Evolutionary conservation across 352 stramenopile genomes (phyloP), one percentile per base, ranked within the genome.

Genomic region (Blastocystis sp.): DNA sequence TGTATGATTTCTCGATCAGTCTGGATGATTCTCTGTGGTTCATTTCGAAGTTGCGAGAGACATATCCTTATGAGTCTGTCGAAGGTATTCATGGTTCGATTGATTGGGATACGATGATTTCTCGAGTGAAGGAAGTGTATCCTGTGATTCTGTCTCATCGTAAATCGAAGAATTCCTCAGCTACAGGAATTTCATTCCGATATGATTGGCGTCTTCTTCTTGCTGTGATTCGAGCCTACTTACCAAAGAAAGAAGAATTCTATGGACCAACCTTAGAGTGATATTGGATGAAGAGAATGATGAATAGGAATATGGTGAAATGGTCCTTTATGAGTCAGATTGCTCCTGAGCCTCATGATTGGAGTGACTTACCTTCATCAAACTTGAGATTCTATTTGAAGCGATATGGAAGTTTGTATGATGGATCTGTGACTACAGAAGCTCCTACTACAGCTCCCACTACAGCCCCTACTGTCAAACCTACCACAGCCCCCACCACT

Each of bases 301-400:
- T 66, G 24, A 27, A 53, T 53, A 81, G 70, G 58, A 70, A 66
- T 54, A 84, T 84, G 54, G 73, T 84, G 58, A 53, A 30, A 40
- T 84, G 42, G 35, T 84, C 73, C 7, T 84, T 84, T 30, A 84
- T 70, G 54, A 84, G 54, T 60, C 7, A 78, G 33, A 84, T 84
- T 51, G 40, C 73, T 58, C 54, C 54, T n/a, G 73, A 84, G 33
- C 33, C 73, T 19, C 73, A 84, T 60, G 58, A 37, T 17, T 84
- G 73, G 73, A 54, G 30, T 27, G 30, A 40, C 19, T 35, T 60
- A 19, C 73, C 73, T 13, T 60, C 35, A 33, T 62, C 17, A 17
- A 19, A 40, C 5, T 44, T 70, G 6, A 4, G 54, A 15, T 24
- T 30, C 11, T 84, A 84, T 60, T 33, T 84, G 19, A 70, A 66